Evolutionary conservation across 345 rosid species (phyloP).

Genomic region (Fremontodendron californicum): DNA sequence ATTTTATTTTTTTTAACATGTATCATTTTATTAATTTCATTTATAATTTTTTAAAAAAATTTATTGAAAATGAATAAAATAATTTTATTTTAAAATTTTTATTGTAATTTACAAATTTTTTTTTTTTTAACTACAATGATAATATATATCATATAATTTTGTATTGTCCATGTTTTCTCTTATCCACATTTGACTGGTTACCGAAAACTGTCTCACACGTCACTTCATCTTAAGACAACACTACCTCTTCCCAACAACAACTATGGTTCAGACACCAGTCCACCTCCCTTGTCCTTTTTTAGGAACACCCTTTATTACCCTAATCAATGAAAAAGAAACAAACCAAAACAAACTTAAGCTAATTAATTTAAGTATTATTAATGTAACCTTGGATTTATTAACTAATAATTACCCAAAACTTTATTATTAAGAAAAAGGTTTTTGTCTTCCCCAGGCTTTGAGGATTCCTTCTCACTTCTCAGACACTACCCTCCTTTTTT

Average conservation of each 20-base stretch:
- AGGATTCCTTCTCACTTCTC: conserved; percentile 23
- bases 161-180: neutral
- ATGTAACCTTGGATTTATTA: neutral
- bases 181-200: neutral
- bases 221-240: conserved; percentile 6
- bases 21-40: too few relatives aligned
- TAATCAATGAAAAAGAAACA: neutral
- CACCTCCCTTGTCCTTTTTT: neutral
- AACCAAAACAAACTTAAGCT: neutral
- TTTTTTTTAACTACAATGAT: too few relatives aligned
- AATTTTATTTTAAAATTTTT: too few relatives aligned
- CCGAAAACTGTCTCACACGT: conserved; percentile 1
- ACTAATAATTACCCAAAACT: neutral
- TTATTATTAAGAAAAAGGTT: neutral
- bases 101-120: too few relatives aligned
- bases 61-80: too few relatives aligned
- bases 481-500: conserved; percentile 31
- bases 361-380: neutral
- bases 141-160: too few relatives aligned
- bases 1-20: too few relatives aligned
- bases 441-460: conserved; percentile 7
- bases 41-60: too few relatives aligned
- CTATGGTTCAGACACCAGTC: neutral
- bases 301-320: neutral
- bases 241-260: conserved; percentile 12